Evolutionary conservation across 768 basidiomycete species (phyloP).

Genomic region (Filobasidium wieringae): DNA sequence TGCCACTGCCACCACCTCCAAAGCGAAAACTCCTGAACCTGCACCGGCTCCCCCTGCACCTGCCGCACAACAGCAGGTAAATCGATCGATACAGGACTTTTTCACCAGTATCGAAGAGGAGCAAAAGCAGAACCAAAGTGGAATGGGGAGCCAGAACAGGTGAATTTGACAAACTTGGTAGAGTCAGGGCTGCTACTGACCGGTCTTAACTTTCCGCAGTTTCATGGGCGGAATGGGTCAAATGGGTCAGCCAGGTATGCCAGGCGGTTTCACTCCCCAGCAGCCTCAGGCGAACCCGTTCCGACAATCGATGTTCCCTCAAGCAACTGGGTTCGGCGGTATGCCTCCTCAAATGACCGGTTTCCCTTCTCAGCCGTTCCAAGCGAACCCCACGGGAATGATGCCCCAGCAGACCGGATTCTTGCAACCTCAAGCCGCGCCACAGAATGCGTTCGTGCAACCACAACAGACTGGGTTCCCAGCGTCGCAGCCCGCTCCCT

Average conservation of each 20-base stretch:
- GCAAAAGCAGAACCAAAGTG: constrained; percentile 41
- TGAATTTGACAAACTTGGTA: constrained; percentile 21
- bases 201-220: background rate
- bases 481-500: constrained; percentile 23
- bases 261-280: constrained; percentile 10
- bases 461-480: constrained; percentile 47
- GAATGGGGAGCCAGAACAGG: constrained; percentile 52
- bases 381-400: constrained; percentile 6
- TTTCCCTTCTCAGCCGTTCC: constrained; percentile 39
- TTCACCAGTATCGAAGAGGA: constrained; percentile 77
- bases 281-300: constrained; percentile 67
- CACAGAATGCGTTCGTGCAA: constrained; percentile 47
- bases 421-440: constrained; percentile 30
- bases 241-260: background rate
- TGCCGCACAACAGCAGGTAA: constrained; percentile 28
- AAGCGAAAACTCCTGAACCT: constrained; percentile 10
- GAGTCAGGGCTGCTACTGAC: background rate
- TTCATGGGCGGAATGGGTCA: background rate
- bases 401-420: constrained; percentile 50
- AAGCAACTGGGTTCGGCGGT: constrained; percentile 27
- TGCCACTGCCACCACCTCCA: constrained; percentile 21
- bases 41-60: constrained; percentile 18
- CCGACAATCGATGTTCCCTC: constrained; percentile 46
- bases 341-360: constrained; percentile 37
- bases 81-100: constrained; percentile 62